These are phyloP conservation scores for Rhodotorula sp. DNA, from an alignment of 1,284 basidiomycete species.

Conservation along the genomic window DNA sequence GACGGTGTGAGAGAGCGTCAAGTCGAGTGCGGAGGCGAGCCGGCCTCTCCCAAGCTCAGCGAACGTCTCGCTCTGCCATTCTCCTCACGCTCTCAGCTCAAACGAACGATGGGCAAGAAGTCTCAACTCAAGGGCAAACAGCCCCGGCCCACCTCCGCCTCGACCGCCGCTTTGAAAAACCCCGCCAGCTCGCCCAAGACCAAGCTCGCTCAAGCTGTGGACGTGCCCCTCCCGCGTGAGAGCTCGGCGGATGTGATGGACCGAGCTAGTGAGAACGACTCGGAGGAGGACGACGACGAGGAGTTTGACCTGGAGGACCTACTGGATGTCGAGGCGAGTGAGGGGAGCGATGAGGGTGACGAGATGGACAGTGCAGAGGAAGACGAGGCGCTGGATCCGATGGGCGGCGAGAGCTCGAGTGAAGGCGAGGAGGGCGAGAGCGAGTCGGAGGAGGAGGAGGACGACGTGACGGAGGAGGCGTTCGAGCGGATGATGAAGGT, in stretches of 20 bases:
- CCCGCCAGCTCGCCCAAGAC: conserved; percentile 7
- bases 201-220: conserved; percentile 3
- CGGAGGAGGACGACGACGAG: conserved; percentile 5
- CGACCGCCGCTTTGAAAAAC: background rate
- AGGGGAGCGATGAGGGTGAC: conserved; percentile 13
- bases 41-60: background rate
- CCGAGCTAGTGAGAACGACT: conserved; percentile 3
- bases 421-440: conserved; percentile 13
- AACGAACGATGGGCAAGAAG: background rate
- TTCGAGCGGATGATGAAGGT: conserved; percentile 41
- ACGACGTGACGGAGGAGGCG: conserved; percentile 40
- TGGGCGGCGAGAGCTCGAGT: background rate
- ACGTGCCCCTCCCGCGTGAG: conserved; percentile 15
- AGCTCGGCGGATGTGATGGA: conserved; percentile 6
- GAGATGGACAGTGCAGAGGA: conserved; percentile 1
- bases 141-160: background rate
- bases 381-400: background rate
- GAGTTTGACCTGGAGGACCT: conserved; percentile 1
- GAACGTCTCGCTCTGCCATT: too few relatives aligned
- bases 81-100: background rate
- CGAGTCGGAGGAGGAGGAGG: conserved; percentile 27
- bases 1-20: too few relatives aligned
- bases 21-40: background rate
- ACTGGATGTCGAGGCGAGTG: background rate
- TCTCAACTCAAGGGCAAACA: background rate